Percentiles rank a stretch among this genome's conserved stretches.
Conservation (phyloP, 2,329 filamentous ascomycete species). For the Verticillium tricorpus region DNA sequence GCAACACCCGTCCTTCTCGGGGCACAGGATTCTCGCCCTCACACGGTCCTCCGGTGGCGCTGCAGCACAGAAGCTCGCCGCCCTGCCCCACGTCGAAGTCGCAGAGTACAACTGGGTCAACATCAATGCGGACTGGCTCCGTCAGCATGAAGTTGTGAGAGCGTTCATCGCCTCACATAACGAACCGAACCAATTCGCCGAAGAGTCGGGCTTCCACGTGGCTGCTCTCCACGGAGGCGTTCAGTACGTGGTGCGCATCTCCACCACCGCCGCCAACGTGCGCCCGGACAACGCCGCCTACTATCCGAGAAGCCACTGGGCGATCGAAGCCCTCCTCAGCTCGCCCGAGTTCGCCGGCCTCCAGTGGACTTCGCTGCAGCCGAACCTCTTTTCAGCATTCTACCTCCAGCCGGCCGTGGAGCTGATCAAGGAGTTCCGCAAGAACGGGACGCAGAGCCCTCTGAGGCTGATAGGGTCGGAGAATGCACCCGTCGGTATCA, state of each 20-base stretch:
- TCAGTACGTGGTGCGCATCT: constrained; percentile 36
- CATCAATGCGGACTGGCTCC: constrained; percentile 35
- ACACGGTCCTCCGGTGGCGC: constrained; percentile 11
- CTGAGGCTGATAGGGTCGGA: constrained; percentile 22
- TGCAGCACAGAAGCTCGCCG: constrained; percentile 22
- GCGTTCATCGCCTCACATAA: constrained; percentile 35
- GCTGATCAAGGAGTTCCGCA: constrained; percentile 26
- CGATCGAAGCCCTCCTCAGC: constrained; percentile 30
- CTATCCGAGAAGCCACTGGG: constrained; percentile 34
- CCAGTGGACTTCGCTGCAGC: constrained; percentile 34
- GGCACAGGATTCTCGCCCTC: constrained; percentile 13
- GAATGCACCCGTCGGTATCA: constrained; percentile 23
- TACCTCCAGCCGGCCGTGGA: constrained; percentile 18
- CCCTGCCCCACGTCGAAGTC: constrained; percentile 27
- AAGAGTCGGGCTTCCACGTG: constrained; percentile 31
- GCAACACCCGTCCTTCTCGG: constrained; percentile 4
- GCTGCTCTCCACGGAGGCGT: constrained; percentile 29
- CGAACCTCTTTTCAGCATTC: constrained; percentile 19
- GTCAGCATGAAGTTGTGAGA: constrained; percentile 24
- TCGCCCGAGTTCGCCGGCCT: constrained; percentile 28
- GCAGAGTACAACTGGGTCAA: constrained; percentile 29
- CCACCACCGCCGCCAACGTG: constrained; percentile 30
- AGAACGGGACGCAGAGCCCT: constrained; percentile 23
- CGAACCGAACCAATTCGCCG: constrained; percentile 30
- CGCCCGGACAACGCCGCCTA: constrained; percentile 26